phyloP scores from a whole-genome alignment of 2,329 filamentous ascomycete species.

The Botryotinia convoluta region DNA sequence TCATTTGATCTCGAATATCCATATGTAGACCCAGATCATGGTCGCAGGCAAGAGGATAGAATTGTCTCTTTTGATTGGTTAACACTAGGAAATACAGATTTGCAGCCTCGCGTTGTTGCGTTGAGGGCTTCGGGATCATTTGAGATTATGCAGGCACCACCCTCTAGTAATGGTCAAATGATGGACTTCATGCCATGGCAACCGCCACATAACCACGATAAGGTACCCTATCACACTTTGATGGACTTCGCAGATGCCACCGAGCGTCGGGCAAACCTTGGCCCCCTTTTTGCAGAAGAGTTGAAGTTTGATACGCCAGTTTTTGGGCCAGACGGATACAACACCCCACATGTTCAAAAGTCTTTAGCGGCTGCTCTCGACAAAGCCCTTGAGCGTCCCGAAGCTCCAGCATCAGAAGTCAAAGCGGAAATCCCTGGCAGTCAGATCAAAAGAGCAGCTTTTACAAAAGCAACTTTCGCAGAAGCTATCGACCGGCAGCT shows the following conservation, averaged over 20 bases:
- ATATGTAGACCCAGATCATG: slow-evolving; percentile 48
- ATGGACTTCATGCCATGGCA: slow-evolving; percentile 62
- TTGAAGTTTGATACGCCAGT: slow-evolving; percentile 53
- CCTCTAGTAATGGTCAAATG: slow-evolving; percentile 55
- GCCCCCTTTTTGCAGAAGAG: slow-evolving; percentile 53
- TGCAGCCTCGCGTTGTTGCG: slow-evolving; percentile 58
- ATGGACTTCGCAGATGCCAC: slow-evolving; percentile 56
- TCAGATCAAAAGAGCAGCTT: slow-evolving; percentile 9
- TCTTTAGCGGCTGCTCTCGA: slow-evolving; percentile 36
- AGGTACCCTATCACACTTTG: slow-evolving; percentile 50
- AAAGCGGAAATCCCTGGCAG: neutral
- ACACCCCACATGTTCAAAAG: slow-evolving; percentile 29
- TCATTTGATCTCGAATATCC: slow-evolving; percentile 62
- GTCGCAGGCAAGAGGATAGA: slow-evolving; percentile 50
- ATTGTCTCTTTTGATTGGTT: slow-evolving; percentile 70
- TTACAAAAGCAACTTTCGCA: slow-evolving; percentile 15
- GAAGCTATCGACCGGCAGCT: slow-evolving; percentile 16
- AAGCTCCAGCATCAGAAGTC: slow-evolving; percentile 24
- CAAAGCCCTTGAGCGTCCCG: slow-evolving; percentile 23
- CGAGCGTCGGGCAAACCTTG: slow-evolving; percentile 53
- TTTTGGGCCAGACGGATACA: slow-evolving; percentile 54
- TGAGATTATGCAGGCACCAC: slow-evolving; percentile 61
- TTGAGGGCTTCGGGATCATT: slow-evolving; percentile 59
- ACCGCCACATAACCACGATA: slow-evolving; percentile 52
- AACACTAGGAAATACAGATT: slow-evolving; percentile 53